These are phyloP conservation scores for Echinosophora koreensis DNA, from an alignment of 306 rosid genomes.

Conservation along the genomic window DNA sequence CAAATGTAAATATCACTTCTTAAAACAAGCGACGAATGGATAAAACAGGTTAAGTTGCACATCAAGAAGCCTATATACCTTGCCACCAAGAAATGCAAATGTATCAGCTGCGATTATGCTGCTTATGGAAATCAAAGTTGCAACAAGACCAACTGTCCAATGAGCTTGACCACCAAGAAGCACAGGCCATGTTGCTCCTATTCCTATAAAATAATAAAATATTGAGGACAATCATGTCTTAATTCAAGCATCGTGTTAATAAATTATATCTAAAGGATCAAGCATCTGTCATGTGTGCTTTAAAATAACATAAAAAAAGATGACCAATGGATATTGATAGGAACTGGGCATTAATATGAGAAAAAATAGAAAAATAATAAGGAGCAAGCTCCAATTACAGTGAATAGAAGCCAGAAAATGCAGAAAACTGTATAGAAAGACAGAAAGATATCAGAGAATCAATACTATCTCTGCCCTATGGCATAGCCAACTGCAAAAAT, in stretches of 20 bases:
- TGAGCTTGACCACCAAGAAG: slow-evolving; percentile 73
- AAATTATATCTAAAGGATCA: slow-evolving; percentile 16
- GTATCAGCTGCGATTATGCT: slow-evolving; percentile 96
- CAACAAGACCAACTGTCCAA: slow-evolving; percentile 98
- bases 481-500: too few relatives aligned
- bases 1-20: slow-evolving; percentile 38
- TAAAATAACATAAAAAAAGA: not conserved
- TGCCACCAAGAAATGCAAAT: slow-evolving; percentile 92
- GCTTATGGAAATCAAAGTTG: slow-evolving; percentile 83
- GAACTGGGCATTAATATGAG: too few relatives aligned
- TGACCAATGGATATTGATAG: not conserved
- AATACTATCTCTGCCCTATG: too few relatives aligned
- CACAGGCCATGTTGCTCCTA: slow-evolving; percentile 59
- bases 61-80: slow-evolving; percentile 62
- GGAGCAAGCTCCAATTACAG: too few relatives aligned
- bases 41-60: slow-evolving; percentile 26
- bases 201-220: slow-evolving; percentile 51
- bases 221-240: slow-evolving; percentile 31
- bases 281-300: not conserved
- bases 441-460: too few relatives aligned
- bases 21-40: slow-evolving; percentile 25
- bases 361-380: too few relatives aligned
- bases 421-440: too few relatives aligned
- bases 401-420: too few relatives aligned
- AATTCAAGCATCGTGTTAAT: slow-evolving; percentile 22